phyloP scores from a whole-genome alignment of 1,284 basidiomycete species.

The Phellinidium pouzarii region DNA sequence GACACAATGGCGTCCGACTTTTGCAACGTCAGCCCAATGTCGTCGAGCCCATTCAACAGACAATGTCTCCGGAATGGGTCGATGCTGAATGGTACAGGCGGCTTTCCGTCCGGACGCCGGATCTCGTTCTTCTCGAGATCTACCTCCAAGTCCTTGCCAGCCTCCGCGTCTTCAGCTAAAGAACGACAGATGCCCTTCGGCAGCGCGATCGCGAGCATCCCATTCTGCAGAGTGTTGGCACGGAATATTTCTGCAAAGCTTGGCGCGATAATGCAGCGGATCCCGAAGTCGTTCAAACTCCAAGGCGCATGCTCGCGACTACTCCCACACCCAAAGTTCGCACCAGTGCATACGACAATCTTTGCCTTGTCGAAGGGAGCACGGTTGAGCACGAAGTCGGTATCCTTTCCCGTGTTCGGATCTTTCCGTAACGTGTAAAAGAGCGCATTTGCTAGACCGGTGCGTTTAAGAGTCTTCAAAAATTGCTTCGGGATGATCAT shows the following conservation, averaged over 20 bases:
- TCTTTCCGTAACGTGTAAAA: constrained; percentile 85
- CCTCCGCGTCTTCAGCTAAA: constrained; percentile 77
- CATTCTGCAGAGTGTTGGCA: constrained; percentile 93
- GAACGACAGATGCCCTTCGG: constrained; percentile 71
- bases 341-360: constrained; percentile 84
- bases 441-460: constrained; percentile 83
- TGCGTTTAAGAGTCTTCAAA: constrained; percentile 91
- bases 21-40: constrained; percentile 88
- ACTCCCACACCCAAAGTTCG: constrained; percentile 93
- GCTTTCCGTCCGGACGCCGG: constrained; percentile 67
- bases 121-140: constrained; percentile 88
- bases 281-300: constrained; percentile 96
- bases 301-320: constrained; percentile 95
- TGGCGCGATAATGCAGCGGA: constrained; percentile 86
- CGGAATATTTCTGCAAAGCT: constrained; percentile 95
- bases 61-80: constrained; percentile 90
- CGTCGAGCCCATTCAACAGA: constrained; percentile 89
- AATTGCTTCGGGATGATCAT: constrained; percentile 98
- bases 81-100: constrained; percentile 67
- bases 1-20: constrained; percentile 58
- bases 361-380: constrained; percentile 76
- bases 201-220: constrained; percentile 84
- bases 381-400: constrained; percentile 87
- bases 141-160: constrained; percentile 78
- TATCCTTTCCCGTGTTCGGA: constrained; percentile 71